phyloP scores from a whole-genome alignment of 768 basidiomycete genomes.

The Podaxis carcinomalis region DNA sequence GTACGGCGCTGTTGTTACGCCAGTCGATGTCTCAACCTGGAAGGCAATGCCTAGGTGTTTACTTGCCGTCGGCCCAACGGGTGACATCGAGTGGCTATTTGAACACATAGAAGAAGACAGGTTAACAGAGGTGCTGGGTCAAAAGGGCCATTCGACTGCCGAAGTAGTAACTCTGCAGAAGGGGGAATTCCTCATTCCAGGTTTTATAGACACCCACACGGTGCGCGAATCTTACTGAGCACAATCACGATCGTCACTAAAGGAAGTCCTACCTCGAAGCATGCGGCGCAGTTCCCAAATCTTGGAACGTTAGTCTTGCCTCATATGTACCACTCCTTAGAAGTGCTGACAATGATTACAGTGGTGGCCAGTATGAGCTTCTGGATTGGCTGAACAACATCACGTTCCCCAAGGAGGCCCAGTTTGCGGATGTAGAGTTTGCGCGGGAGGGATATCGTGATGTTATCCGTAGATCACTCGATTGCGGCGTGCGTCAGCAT shows the following conservation, averaged over 20 bases:
- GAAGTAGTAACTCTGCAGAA: constrained; percentile 38
- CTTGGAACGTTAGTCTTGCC: constrained; percentile 47
- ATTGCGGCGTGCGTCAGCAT: constrained; percentile 61
- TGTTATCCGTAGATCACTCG: constrained; percentile 68
- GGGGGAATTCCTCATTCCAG: constrained; percentile 78
- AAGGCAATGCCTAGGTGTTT: constrained; percentile 48
- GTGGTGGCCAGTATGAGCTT: constrained; percentile 80
- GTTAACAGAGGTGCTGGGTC: constrained; percentile 46
- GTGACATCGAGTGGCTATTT: constrained; percentile 68
- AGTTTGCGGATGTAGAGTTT: constrained; percentile 65
- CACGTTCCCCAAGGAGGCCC: constrained; percentile 86
- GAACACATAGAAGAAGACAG: constrained; percentile 45
- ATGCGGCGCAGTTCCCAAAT: constrained; percentile 79
- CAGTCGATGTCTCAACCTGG: constrained; percentile 37
- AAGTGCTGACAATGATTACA: not conserved
- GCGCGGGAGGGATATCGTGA: constrained; percentile 64
- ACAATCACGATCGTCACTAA: not conserved
- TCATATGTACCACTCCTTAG: not conserved
- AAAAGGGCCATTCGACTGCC: constrained; percentile 44
- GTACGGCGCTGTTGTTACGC: constrained; percentile 58
- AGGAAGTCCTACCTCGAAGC: constrained; percentile 32
- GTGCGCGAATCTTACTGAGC: constrained; percentile 37
- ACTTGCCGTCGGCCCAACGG: constrained; percentile 42
- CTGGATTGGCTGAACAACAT: constrained; percentile 83
- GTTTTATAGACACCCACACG: constrained; percentile 89